phyloP scores from a whole-genome alignment of 2,329 filamentous ascomycete species.

The Ascochyta rabiei region DNA sequence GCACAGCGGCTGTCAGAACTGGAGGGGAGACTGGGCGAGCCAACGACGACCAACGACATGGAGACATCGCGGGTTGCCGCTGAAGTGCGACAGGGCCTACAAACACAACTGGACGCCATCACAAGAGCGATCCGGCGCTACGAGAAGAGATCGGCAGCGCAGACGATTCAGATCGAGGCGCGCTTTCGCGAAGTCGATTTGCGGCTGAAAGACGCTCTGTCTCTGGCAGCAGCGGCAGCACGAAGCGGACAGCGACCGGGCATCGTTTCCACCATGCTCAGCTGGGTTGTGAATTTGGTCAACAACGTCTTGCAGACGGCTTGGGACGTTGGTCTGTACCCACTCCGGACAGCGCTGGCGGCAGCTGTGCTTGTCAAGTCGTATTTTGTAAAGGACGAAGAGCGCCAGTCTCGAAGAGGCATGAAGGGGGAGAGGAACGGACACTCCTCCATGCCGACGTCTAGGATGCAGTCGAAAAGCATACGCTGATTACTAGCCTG shows the following conservation, averaged over 20 bases:
- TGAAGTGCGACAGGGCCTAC: conserved; percentile 69
- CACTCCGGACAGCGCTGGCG: conserved; percentile 31
- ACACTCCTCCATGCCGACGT: conserved; percentile 29
- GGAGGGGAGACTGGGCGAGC: conserved; percentile 62
- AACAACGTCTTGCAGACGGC: conserved; percentile 29
- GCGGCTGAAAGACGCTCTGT: conserved; percentile 76
- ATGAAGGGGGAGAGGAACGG: conserved; percentile 32
- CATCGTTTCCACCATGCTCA: conserved; percentile 34
- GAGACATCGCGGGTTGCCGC: conserved; percentile 50
- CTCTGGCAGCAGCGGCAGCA: conserved; percentile 74
- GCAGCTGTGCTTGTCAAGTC: conserved; percentile 22
- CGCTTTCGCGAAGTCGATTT: conserved; percentile 74
- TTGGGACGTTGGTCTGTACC: conserved; percentile 41
- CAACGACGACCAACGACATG: conserved; percentile 45
- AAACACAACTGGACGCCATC: conserved; percentile 84
- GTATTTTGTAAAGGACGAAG: conserved; percentile 30
- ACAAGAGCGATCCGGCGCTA: conserved; percentile 88
- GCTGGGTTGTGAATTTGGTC: conserved; percentile 33
- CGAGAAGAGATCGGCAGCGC: conserved; percentile 82
- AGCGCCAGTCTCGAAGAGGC: conserved; percentile 32
- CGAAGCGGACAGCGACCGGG: conserved; percentile 46
- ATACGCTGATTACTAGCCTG: conserved; percentile 23
- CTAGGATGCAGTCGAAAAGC: conserved; percentile 40
- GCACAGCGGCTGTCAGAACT: conserved; percentile 71
- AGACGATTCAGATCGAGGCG: conserved; percentile 76